Conservation (phyloP, 148 eudicot genomes). For the Persicaria tinctoria region DNA sequence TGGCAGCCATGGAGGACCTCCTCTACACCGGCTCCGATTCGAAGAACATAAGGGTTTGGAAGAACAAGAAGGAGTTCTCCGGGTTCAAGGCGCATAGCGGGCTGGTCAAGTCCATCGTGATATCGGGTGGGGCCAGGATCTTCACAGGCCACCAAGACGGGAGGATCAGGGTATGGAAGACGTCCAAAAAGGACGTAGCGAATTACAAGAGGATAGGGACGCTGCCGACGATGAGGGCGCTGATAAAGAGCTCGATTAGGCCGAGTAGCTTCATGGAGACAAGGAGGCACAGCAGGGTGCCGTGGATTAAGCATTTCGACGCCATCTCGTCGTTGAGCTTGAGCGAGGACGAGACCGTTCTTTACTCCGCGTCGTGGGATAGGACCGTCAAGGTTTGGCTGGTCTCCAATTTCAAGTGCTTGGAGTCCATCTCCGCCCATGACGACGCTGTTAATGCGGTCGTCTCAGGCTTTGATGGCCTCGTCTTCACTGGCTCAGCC, state of each 20-base stretch:
- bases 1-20: slow-evolving; percentile 60
- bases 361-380: slow-evolving; percentile 77
- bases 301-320: slow-evolving; percentile 60
- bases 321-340: slow-evolving; percentile 64
- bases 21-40: slow-evolving; percentile 78
- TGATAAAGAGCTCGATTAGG: slow-evolving; percentile 45
- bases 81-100: slow-evolving; percentile 77
- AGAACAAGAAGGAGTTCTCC: slow-evolving; percentile 58
- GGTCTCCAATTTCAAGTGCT: slow-evolving; percentile 49
- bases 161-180: slow-evolving; percentile 69
- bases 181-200: slow-evolving; percentile 43
- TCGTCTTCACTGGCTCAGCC: slow-evolving; percentile 67
- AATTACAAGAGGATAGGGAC: slow-evolving; percentile 57
- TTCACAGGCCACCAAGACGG: slow-evolving; percentile 86
- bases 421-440: slow-evolving; percentile 62
- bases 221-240: slow-evolving; percentile 52
- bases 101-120: slow-evolving; percentile 67
- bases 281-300: slow-evolving; percentile 24
- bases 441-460: slow-evolving; percentile 77
- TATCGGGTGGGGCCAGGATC: slow-evolving; percentile 42
- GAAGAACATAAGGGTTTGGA: slow-evolving; percentile 79
- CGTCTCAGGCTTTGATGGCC: slow-evolving; percentile 55
- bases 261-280: slow-evolving; percentile 53
- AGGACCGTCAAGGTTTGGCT: slow-evolving; percentile 62
- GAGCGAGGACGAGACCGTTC: slow-evolving; percentile 45